These are phyloP conservation scores for Apophysomyces elegans DNA, from an alignment of 371 early-diverging fungal genomes.

Conservation along the genomic window DNA sequence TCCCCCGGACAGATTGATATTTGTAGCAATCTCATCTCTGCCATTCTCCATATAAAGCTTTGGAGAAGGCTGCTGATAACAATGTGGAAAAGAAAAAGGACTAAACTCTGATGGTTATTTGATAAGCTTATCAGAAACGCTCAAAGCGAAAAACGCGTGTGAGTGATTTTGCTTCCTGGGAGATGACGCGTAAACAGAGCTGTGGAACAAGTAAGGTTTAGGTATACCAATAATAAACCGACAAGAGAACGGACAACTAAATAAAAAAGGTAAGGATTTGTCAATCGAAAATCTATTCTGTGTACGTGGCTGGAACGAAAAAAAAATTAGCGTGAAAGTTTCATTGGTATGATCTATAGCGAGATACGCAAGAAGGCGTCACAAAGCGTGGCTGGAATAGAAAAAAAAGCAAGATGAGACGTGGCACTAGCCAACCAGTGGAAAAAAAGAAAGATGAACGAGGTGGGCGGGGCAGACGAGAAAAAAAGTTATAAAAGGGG, in stretches of 20 bases:
- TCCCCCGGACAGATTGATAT: background rate
- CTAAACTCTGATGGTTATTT: background rate
- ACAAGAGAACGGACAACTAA: background rate
- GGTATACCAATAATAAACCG: background rate
- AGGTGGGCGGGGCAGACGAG: too few relatives aligned
- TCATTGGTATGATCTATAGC: slow-evolving; percentile 1
- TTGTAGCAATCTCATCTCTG: background rate
- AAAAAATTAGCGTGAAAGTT: background rate
- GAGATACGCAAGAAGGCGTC: background rate
- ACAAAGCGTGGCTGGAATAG: slow-evolving; percentile 7
- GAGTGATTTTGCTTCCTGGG: too few relatives aligned
- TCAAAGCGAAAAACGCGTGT: too few relatives aligned
- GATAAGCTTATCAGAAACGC: too few relatives aligned
- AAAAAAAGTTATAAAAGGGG: slow-evolving; percentile 6
- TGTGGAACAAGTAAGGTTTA: too few relatives aligned
- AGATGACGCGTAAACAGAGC: too few relatives aligned
- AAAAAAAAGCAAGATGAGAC: background rate
- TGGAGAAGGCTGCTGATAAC: background rate
- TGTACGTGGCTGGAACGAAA: slow-evolving; percentile 7
- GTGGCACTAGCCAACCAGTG: background rate
- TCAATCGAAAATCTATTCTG: background rate
- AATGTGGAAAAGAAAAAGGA: background rate
- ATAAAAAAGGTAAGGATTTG: slow-evolving; percentile 5
- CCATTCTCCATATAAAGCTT: too few relatives aligned
- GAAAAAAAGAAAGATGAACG: background rate